phyloP scores from a whole-genome alignment of 805 yeast genomes.

The Lipomyces yamadae region DNA sequence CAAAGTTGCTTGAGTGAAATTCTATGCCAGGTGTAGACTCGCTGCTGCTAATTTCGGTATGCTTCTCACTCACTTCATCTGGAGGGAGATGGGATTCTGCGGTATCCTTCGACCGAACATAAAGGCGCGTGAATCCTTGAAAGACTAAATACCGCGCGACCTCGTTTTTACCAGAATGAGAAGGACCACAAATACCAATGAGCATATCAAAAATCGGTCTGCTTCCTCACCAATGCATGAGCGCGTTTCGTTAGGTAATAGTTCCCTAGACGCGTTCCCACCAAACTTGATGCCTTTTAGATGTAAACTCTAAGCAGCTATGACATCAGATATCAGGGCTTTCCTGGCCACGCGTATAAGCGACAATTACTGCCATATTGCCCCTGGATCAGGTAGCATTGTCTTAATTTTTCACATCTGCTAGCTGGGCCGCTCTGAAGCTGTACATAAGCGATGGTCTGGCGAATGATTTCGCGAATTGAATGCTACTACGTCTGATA shows the following conservation, averaged over 20 bases:
- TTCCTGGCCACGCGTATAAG: no score
- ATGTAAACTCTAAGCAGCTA: no score
- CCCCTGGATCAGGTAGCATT: no score
- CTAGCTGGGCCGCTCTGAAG: not conserved
- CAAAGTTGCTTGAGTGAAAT: not conserved
- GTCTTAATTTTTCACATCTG: not conserved
- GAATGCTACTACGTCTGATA: not conserved
- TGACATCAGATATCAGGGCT: no score
- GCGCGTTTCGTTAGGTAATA: not conserved
- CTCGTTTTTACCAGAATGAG: conserved; percentile 68
- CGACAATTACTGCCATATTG: no score
- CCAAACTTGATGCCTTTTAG: no score
- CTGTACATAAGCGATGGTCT: not conserved
- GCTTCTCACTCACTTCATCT: not conserved
- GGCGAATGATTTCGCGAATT: not conserved
- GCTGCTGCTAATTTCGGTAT: conserved; percentile 24
- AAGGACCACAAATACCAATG: conserved; percentile 74
- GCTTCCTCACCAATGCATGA: not conserved
- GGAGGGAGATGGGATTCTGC: conserved; percentile 16
- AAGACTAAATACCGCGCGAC: conserved; percentile 61
- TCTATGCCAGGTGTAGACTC: not conserved
- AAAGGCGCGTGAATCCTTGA: conserved; percentile 35
- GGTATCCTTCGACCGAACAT: conserved; percentile 9
- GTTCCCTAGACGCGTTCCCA: not conserved
- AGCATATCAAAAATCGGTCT: conserved; percentile 56